A percentile compares a stretch with the other conserved stretches of the same genome.
These are phyloP conservation scores for Sistotremastrum suecicum DNA, from an alignment of 768 basidiomycete species.

Conservation along the genomic window DNA sequence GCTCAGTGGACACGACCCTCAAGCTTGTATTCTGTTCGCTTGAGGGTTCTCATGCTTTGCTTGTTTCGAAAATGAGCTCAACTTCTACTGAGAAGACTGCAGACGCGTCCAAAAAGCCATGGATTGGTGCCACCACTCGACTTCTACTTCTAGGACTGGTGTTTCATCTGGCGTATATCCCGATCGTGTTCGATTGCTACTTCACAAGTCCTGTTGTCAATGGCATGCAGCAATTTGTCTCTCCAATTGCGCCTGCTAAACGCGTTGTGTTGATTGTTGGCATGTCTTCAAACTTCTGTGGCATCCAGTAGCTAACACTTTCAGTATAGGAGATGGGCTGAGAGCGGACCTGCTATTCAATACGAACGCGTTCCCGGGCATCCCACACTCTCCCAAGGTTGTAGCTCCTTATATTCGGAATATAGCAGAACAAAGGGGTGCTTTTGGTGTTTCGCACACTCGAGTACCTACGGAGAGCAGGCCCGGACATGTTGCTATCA, in stretches of 20 bases:
- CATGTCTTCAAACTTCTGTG: constrained; percentile 15
- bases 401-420: constrained; percentile 66
- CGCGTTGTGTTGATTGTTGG: constrained; percentile 73
- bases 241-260: constrained; percentile 38
- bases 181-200: constrained; percentile 62
- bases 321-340: constrained; percentile 58
- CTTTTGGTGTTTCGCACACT: constrained; percentile 77
- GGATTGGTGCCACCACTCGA: neutral
- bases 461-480: constrained; percentile 79
- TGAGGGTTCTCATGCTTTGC: too few species aligned
- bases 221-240: constrained; percentile 51
- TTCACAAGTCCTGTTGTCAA: constrained; percentile 73
- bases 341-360: constrained; percentile 70
- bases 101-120: neutral
- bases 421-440: constrained; percentile 51
- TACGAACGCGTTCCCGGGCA: constrained; percentile 40
- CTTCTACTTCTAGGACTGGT: constrained; percentile 47
- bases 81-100: too few species aligned
- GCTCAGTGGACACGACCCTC: too few species aligned
- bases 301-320: neutral
- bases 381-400: constrained; percentile 36
- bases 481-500: constrained; percentile 81
- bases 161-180: constrained; percentile 61
- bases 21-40: too few species aligned
- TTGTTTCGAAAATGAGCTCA: too few species aligned